Percentiles rank a stretch among this genome's conserved stretches.
Evolutionary conservation across 257 asterid genomes (phyloP).

Genomic region (Solanum tarapatanum): DNA sequence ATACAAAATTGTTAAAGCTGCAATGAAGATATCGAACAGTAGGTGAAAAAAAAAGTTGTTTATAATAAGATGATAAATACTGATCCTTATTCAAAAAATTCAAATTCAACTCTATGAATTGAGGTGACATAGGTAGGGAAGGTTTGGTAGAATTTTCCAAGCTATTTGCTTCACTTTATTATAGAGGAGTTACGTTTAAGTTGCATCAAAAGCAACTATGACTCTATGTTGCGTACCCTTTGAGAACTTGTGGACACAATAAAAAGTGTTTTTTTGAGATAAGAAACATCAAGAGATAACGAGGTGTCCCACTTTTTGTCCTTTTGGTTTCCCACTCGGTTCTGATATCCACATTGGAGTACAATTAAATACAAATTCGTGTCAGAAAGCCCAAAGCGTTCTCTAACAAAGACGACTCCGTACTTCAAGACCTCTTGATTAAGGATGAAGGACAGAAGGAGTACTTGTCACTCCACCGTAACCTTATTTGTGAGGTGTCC

Average conservation of each 20-base stretch:
- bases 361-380: fast-evolving
- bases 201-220: background rate
- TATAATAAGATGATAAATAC: background rate
- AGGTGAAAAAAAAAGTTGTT: background rate
- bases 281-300: background rate
- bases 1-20: background rate
- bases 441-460: background rate
- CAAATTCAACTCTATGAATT: background rate
- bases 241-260: background rate
- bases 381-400: fast-evolving
- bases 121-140: background rate
- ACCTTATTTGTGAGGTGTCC: background rate
- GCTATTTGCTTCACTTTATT: background rate
- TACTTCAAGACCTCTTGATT: background rate
- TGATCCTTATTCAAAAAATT: background rate
- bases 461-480: too few relatives aligned
- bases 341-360: too few relatives aligned
- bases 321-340: too few relatives aligned
- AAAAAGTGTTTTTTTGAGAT: background rate
- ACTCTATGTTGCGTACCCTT: background rate
- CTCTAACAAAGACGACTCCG: too few relatives aligned
- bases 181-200: background rate
- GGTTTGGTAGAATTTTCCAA: background rate
- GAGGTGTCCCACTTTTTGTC: background rate
- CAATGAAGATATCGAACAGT: background rate